phyloP scores from a whole-genome alignment of 306 rosid genomes.

The Potentilla sterilis region DNA sequence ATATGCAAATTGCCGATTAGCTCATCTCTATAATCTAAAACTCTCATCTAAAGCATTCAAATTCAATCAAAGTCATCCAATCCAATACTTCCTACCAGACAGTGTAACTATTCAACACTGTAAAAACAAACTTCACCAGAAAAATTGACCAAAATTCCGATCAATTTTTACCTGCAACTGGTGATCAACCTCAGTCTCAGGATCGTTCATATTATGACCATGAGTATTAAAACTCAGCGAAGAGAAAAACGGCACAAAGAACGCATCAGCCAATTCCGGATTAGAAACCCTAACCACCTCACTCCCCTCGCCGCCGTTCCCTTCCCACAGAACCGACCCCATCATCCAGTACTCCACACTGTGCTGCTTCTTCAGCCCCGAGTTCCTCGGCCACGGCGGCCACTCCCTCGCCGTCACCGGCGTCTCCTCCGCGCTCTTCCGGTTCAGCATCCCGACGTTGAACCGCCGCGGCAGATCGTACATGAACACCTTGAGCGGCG shows the following conservation, averaged over 20 bases:
- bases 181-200: slow-evolving; percentile 66
- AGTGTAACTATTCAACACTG: not conserved
- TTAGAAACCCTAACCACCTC: slow-evolving; percentile 78
- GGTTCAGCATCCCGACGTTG: slow-evolving; percentile 75
- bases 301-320: slow-evolving; percentile 26
- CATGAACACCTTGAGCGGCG: slow-evolving; percentile 73
- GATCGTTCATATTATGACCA: slow-evolving; percentile 88
- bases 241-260: slow-evolving; percentile 91
- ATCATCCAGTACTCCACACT: slow-evolving; percentile 98
- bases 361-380: slow-evolving; percentile 83
- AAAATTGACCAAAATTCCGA: not conserved
- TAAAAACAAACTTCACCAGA: not conserved
- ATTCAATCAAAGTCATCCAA: not conserved
- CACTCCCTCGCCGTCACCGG: slow-evolving; percentile 56
- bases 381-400: slow-evolving; percentile 80
- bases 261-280: slow-evolving; percentile 80
- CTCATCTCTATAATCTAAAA: not conserved
- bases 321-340: slow-evolving; percentile 73
- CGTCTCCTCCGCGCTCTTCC: slow-evolving; percentile 38
- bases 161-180: slow-evolving; percentile 65
- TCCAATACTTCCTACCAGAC: not conserved
- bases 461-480: slow-evolving; percentile 94
- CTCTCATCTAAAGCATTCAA: not conserved
- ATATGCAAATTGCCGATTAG: not conserved
- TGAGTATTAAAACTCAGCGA: slow-evolving; percentile 88